Evolutionary conservation across 441 rosid species (phyloP), one percentile per base, ranked within the genome.

Genomic region (Arabidopsis lyrata): DNA sequence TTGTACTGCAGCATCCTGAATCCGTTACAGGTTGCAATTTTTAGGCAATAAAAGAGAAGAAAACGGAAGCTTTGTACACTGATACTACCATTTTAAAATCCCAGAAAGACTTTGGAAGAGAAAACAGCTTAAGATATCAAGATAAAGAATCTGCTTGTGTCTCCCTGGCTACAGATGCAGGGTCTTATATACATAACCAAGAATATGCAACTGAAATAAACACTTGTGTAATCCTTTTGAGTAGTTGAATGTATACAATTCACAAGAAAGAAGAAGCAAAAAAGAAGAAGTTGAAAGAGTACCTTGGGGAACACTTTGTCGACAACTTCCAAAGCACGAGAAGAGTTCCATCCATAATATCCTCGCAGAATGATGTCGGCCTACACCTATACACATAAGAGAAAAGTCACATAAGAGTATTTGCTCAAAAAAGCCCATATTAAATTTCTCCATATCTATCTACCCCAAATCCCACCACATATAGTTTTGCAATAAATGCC

Each of bases 271-370:
- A 66, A 61, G 18, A 18, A 27, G 3, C 47, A 57, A 8, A 11
- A 22, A 70, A 54, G 8, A 70, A 54, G 5, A 3, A 14, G 5
- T 2, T 2, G 31, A 29, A 29, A 38, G 4, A 61, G 57, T 83
- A 93, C 98, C 94, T 91, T 93, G 4, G 98, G 98, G 61, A 95
- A 91, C 41, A 93, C 85, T 78, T 85, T 80, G 75, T 93, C 88
- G 2, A 95, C 83, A 66, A 88, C 90, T 71, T 90, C 70, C 18
- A 93, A 20, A 18, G 98, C 99, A 18, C 92, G 91, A 63, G 86
- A 73, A 1, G 98, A 93, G 80, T 95, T 95, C 98, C 99, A 91
- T 27, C 97, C 98, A 24, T 78, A 82, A 65, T 93, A 95, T 10
- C 99, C 99, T 73, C 97, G 79, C 74, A 95, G 68, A 49, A 91